Evolutionary conservation across 495 filamentous ascomycete genomes (phyloP), one percentile per base, ranked within the genome.

Genomic region (Pyrenula aspistea): DNA sequence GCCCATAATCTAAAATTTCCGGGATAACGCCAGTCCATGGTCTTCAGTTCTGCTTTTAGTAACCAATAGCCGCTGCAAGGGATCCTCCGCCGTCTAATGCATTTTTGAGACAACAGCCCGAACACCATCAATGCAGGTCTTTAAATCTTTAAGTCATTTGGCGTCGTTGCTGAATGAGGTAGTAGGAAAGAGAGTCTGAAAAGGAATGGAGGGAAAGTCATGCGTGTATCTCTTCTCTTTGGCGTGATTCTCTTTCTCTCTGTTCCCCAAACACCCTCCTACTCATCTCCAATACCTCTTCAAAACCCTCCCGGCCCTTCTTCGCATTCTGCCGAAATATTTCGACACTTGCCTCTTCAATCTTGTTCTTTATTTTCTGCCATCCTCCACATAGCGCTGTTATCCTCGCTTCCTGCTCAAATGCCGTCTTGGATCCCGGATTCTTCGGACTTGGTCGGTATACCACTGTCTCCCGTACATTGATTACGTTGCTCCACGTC

Each of bases 371-470:
- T 65, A 98, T 83, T 63, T 89, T 89, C 70, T 95, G 88, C 89
- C 92, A 97, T 20, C 93, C 93, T 57, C 94, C 92, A 66, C 89
- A 95, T 12, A 97, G 74, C 1, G 93, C 93, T 1, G 89, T 96
- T 65, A 98, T 95, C 69, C 87, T 80, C 10, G 93, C 93, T 55
- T 89, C 82, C 73, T 98, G 93, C 42, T 77, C 74, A 67, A 97
- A 96, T 24, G 80, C 77, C 2, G 93, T 98, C 61, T 79, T 80
- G 53, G 78, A 74, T 31, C 73, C 71, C 2, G 73, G 68, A 10
- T 66, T 64, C 4, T 71, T 67, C 21, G 82, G 64, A 1, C 73
- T 73, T 0, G 88, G 91, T 54, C 79, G 73, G 68, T 96, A 98
- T 25, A 85, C 70, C 55, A 96, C 90, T 4, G 88, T 96, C 71